Conservation (phyloP, 2,329 filamentous ascomycete species). For the Diaporthe ampelina region DNA sequence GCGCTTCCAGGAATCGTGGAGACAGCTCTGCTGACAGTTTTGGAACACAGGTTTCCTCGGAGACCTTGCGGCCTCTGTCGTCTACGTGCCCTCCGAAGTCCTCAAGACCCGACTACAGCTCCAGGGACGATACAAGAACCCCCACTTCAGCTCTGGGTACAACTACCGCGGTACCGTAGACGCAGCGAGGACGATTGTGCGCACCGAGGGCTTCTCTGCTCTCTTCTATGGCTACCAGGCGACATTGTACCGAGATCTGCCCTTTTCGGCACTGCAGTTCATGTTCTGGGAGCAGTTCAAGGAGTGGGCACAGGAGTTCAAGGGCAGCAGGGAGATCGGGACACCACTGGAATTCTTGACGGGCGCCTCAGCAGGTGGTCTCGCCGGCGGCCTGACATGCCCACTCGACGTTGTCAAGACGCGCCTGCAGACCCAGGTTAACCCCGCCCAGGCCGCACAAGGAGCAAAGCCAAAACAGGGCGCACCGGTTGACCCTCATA, state of each 20-base stretch:
- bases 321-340: slow-evolving; percentile 86
- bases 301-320: slow-evolving; percentile 82
- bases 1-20: not conserved
- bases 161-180: slow-evolving; percentile 92
- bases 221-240: slow-evolving; percentile 98
- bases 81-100: slow-evolving; percentile 98
- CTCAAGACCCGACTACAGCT: slow-evolving; percentile 97
- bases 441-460: slow-evolving; percentile 49
- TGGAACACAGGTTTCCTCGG: slow-evolving; percentile 82
- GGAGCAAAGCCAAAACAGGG: slow-evolving; percentile 42
- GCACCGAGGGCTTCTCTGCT: slow-evolving; percentile 84
- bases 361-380: slow-evolving; percentile 88
- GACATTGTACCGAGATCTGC: slow-evolving; percentile 92
- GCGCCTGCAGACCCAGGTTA: slow-evolving; percentile 91
- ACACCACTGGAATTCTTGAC: slow-evolving; percentile 88
- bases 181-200: slow-evolving; percentile 87
- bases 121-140: slow-evolving; percentile 95
- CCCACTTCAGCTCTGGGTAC: slow-evolving; percentile 92
- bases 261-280: slow-evolving; percentile 96
- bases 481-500: slow-evolving; percentile 39
- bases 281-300: slow-evolving; percentile 98
- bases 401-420: slow-evolving; percentile 98
- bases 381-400: slow-evolving; percentile 95
- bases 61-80: slow-evolving; percentile 89
- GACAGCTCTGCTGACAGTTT: not conserved